phyloP scores from a whole-genome alignment of 306 rosid genomes.

The Myrica gale region DNA sequence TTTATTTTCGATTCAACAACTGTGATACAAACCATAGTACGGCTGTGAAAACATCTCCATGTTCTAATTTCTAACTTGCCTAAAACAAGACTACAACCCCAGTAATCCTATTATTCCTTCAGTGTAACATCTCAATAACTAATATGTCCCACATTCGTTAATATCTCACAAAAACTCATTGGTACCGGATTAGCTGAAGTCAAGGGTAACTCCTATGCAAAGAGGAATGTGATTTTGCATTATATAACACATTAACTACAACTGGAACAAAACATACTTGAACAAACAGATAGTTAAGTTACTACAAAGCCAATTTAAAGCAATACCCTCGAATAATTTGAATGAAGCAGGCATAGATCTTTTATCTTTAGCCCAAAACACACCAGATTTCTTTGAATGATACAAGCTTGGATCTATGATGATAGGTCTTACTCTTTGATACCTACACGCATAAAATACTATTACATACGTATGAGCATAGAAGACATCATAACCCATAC shows the following conservation, averaged over 20 bases:
- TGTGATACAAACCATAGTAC: background rate
- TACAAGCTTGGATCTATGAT: conserved; percentile 84
- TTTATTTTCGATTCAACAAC: background rate
- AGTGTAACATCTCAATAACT: conserved; percentile 13
- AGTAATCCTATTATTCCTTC: background rate
- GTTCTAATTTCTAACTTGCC: background rate
- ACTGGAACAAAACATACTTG: background rate
- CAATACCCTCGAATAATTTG: conserved; percentile 79
- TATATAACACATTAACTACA: background rate
- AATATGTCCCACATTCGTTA: background rate
- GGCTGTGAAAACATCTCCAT: background rate
- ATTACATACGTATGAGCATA: conserved; percentile 14
- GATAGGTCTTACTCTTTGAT: conserved; percentile 77
- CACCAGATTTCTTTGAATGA: conserved; percentile 77
- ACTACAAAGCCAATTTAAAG: conserved; percentile 5
- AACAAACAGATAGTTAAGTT: background rate
- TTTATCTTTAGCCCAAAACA: conserved; percentile 89
- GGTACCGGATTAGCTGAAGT: background rate
- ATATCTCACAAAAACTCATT: background rate
- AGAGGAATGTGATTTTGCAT: background rate
- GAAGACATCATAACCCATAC: background rate
- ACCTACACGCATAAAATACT: conserved; percentile 32
- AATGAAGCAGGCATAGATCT: conserved; percentile 82
- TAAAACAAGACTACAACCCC: background rate
- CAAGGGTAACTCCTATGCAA: background rate